Conservation (phyloP, 306 rosid genomes). For the Dicorynia guianensis region DNA sequence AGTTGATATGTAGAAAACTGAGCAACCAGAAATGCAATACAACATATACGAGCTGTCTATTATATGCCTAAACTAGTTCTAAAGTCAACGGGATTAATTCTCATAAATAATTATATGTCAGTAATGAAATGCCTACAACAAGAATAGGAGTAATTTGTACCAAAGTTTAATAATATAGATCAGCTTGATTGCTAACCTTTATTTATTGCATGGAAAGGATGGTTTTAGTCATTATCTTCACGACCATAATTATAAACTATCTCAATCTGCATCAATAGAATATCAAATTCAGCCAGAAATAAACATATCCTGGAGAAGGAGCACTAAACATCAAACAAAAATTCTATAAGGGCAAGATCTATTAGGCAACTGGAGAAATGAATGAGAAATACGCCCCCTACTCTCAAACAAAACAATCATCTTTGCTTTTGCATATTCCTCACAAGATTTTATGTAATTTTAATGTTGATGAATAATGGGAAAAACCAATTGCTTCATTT, state of each 20-base stretch:
- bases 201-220: constrained; percentile 52
- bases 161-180: constrained; percentile 28
- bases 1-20: background rate
- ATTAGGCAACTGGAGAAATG: constrained; percentile 1
- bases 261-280: constrained; percentile 74
- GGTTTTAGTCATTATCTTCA: constrained; percentile 74
- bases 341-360: background rate
- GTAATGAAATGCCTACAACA: background rate
- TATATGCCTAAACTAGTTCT: background rate
- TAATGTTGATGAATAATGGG: background rate
- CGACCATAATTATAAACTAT: constrained; percentile 83
- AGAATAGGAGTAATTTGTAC: background rate
- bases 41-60: background rate
- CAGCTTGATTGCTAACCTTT: constrained; percentile 55
- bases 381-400: constrained; percentile 6
- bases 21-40: background rate
- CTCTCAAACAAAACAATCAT: background rate
- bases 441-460: background rate
- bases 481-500: constrained; percentile 11
- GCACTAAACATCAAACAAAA: background rate
- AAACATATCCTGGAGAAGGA: constrained; percentile 27
- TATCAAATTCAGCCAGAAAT: constrained; percentile 40
- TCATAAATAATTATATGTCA: background rate
- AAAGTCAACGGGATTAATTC: too few species aligned
- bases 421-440: constrained; percentile 20